These are phyloP conservation scores for Citrus maxima DNA, from an alignment of 345 rosid genomes.

Conservation along the genomic window DNA sequence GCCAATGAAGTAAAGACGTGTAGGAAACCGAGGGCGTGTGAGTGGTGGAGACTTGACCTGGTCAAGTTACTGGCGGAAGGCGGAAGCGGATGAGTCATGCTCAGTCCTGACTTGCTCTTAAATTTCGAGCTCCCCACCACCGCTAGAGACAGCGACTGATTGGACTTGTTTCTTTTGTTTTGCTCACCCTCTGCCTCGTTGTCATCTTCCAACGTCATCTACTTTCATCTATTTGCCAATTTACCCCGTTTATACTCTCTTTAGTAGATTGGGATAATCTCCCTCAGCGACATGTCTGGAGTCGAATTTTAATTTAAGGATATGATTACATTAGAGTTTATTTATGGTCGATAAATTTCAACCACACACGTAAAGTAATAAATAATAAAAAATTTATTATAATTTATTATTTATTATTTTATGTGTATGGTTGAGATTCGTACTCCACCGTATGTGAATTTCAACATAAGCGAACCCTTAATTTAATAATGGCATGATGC, in stretches of 20 bases:
- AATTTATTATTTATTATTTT: too few relatives aligned
- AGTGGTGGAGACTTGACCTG: conserved; percentile 1
- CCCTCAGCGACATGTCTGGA: too few relatives aligned
- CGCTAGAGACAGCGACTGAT: conserved; percentile 26
- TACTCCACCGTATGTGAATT: fast-evolving
- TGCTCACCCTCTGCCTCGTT: conserved; percentile 14
- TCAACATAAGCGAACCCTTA: fast-evolving
- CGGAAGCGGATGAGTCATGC: conserved; percentile 1
- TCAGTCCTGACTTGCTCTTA: conserved; percentile 11
- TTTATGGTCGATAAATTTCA: fast-evolving
- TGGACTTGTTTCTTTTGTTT: conserved; percentile 22
- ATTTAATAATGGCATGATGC: not conserved
- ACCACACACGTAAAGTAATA: fast-evolving
- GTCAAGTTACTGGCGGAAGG: not conserved
- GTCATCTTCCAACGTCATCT: conserved; percentile 3
- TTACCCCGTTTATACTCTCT: not conserved
- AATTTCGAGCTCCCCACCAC: conserved; percentile 12
- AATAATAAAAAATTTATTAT: too few relatives aligned
- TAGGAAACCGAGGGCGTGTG: conserved; percentile 18
- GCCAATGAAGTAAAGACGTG: conserved; percentile 17
- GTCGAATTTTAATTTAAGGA: not conserved
- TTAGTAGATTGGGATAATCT: not conserved
- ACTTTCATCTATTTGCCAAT: not conserved
- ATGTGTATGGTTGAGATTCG: fast-evolving
- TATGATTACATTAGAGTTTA: fast-evolving